Evolutionary conservation across 176 grass and related monocot genomes (phyloP).

Genomic region (Raddia distichophylla): DNA sequence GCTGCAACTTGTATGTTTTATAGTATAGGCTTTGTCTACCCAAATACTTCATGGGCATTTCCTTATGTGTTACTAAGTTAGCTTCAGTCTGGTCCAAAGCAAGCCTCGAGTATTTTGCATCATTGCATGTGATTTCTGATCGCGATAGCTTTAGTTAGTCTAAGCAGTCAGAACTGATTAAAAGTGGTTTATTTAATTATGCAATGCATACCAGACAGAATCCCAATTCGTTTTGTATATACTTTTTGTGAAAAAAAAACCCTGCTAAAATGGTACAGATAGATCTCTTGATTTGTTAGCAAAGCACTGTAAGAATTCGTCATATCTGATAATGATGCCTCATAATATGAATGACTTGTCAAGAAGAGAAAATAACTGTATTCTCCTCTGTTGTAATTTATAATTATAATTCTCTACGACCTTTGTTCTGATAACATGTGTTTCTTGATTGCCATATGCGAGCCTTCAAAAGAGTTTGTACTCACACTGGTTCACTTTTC

Average conservation of each 20-base stretch:
- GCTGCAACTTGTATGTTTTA: constrained; percentile 11
- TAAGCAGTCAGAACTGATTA: neutral
- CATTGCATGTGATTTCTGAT: neutral
- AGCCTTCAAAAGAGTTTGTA: neutral
- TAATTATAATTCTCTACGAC: neutral
- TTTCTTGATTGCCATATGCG: constrained; percentile 3
- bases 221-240: neutral
- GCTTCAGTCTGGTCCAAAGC: constrained; percentile 8
- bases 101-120: neutral
- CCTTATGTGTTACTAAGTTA: neutral
- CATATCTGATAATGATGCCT: neutral
- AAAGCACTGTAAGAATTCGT: neutral
- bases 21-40: constrained; percentile 9
- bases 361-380: neutral
- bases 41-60: constrained; percentile 14
- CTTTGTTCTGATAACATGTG: constrained; percentile 13
- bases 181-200: neutral
- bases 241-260: neutral
- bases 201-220: neutral
- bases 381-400: neutral
- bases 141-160: neutral
- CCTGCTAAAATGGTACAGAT: neutral
- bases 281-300: neutral
- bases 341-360: neutral
- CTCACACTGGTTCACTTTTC: neutral